Evolutionary conservation across 78 protist species (phyloP), one percentile per base, ranked within the genome.

Genomic region (Cavenderia fasciculata): DNA sequence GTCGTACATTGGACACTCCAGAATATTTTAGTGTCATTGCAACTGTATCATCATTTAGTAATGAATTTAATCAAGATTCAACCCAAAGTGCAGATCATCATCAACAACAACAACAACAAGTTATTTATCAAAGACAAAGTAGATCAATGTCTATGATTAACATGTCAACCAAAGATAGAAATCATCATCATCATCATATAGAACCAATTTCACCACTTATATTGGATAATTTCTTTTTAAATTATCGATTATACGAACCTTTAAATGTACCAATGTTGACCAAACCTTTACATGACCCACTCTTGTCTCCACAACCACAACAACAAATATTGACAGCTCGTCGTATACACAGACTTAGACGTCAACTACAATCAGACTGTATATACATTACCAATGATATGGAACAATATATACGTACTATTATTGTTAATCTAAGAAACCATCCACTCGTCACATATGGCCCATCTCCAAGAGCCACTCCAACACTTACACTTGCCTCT

Each of bases 401-500:
- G 16, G 90, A 82, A 25, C 90, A 82, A 36, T 82, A 82, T 68
- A 82, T 82, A 19, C 57, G 90, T 40, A 43, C 76, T 0, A 82
- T 82, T 68, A 68, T 68, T 19, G 78, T 82, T 6, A 82, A 82
- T 21, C 71, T 82, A 6, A 49, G 90, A 33, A 82, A 82, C 25
- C 90, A 82, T 27, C 76, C 78, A 41, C 38, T 82, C 36, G 78
- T 82, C 16, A 68, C 90, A 36, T 68, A 56, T 68, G 90, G 90
- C 27, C 90, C 90, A 10, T 82, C 90, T n/a, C 90, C 90, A 38
- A 56, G 90, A 31, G 90, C 90, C 0, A 82, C 90, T 0, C 90
- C 90, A 82, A 82, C 56, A 25, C 66, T 82, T 6, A 68, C 61
- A 19, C 31, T 51, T 4, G 76, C 78, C 6, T 19, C 79, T 0